Percentiles rank a stretch among this genome's conserved stretches.
Conservation (phyloP, 305 asterid genomes). For the Fraxinus nigra region DNA sequence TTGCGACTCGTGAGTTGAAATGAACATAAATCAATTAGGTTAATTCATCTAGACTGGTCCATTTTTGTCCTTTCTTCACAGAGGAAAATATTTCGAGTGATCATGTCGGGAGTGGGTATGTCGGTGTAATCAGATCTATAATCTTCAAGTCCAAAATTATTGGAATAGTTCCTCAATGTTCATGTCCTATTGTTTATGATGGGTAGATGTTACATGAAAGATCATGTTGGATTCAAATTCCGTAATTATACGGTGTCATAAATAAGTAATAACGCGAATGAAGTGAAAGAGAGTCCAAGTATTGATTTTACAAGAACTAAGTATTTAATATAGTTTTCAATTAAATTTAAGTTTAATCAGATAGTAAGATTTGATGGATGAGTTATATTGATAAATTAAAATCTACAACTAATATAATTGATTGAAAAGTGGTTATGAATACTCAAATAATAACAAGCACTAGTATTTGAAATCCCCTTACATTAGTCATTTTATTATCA, state of each 20-base stretch:
- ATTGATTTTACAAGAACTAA: no score
- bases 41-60: neutral
- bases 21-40: neutral
- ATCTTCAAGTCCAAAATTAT: neutral
- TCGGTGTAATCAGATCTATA: neutral
- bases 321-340: neutral
- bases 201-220: neutral
- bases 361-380: neutral
- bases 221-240: neutral
- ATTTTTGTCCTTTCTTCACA: neutral
- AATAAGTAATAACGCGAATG: neutral
- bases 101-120: neutral
- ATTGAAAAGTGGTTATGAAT: neutral
- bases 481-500: neutral
- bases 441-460: neutral
- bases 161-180: neutral
- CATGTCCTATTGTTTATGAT: neutral
- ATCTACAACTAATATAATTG: neutral
- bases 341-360: no score
- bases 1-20: neutral
- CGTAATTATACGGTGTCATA: no score
- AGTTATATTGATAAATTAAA: neutral
- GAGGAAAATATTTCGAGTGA: neutral
- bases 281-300: neutral
- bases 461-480: slow-evolving; percentile 34